These are phyloP conservation scores for Musa itinerans DNA, from an alignment of 176 grass and related monocot species.

Conservation along the genomic window DNA sequence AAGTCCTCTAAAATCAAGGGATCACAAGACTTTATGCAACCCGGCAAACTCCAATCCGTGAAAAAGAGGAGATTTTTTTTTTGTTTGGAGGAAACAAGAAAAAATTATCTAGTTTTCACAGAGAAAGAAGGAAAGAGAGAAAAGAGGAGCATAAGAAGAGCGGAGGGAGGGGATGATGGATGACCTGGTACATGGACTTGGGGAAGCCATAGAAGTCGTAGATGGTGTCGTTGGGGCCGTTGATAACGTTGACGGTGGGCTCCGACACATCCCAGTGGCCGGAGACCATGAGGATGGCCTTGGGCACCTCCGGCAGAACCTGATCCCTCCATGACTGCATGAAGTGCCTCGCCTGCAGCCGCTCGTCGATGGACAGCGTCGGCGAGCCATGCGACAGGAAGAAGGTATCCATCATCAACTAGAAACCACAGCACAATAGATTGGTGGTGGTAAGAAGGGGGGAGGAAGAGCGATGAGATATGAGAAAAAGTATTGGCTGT, in stretches of 20 bases:
- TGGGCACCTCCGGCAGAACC: not conserved
- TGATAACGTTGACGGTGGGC: constrained; percentile 14
- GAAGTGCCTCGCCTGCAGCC: constrained; percentile 12
- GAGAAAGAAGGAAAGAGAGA: not conserved
- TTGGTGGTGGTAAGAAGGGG: too few species aligned
- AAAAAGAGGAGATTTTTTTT: too few species aligned
- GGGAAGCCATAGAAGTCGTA: constrained; percentile 30
- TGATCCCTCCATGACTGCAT: constrained; percentile 21
- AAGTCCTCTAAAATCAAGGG: too few species aligned
- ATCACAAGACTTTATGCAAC: too few species aligned
- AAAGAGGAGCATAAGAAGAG: too few species aligned
- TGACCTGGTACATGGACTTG: constrained; percentile 19
- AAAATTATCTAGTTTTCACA: not conserved
- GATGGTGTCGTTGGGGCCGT: constrained; percentile 22
- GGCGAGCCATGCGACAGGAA: constrained; percentile 29
- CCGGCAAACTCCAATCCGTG: too few species aligned
- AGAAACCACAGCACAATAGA: too few species aligned
- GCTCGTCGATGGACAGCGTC: constrained; percentile 23
- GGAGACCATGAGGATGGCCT: constrained; percentile 24
- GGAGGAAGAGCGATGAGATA: too few species aligned
- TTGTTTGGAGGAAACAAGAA: too few species aligned
- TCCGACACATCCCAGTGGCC: constrained; percentile 10
- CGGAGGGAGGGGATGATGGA: not conserved
- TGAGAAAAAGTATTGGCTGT: too few species aligned
- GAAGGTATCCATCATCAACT: constrained; percentile 32